phyloP scores from a whole-genome alignment of 2,329 filamentous ascomycete species.

The Penicillium crustosum region DNA sequence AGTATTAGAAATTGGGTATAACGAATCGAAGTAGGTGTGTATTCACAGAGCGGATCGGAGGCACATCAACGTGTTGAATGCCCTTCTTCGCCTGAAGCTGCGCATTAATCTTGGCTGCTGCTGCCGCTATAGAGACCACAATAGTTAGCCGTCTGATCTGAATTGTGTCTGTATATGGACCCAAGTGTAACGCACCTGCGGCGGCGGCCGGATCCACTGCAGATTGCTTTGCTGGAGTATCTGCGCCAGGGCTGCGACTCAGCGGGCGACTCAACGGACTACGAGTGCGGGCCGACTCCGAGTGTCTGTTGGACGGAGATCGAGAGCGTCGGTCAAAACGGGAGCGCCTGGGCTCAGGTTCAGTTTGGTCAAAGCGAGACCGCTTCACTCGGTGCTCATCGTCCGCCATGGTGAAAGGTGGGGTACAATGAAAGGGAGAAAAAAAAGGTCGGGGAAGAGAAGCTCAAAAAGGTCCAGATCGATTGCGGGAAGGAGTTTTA shows the following conservation, averaged over 20 bases:
- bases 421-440: background rate
- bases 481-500: constrained; percentile 23
- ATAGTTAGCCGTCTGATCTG: constrained; percentile 8
- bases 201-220: constrained; percentile 70
- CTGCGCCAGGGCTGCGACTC: constrained; percentile 47
- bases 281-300: constrained; percentile 72
- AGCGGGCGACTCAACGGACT: constrained; percentile 65
- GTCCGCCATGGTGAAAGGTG: constrained; percentile 64
- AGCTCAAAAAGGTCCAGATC: constrained; percentile 11
- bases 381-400: constrained; percentile 75
- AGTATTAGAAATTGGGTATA: constrained; percentile 14
- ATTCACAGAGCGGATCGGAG: constrained; percentile 67
- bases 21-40: background rate
- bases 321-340: constrained; percentile 91
- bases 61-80: constrained; percentile 86
- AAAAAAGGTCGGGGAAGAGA: constrained; percentile 6
- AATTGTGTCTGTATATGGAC: background rate
- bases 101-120: constrained; percentile 83
- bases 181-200: constrained; percentile 61
- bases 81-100: constrained; percentile 82
- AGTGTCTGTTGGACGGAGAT: constrained; percentile 68
- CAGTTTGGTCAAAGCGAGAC: constrained; percentile 91
- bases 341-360: constrained; percentile 75
- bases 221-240: constrained; percentile 46
- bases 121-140: constrained; percentile 62